A percentile compares a stretch with the other conserved stretches of the same genome.
phyloP scores from a whole-genome alignment of 495 filamentous ascomycete genomes.

The Hypoxylon rickii region DNA sequence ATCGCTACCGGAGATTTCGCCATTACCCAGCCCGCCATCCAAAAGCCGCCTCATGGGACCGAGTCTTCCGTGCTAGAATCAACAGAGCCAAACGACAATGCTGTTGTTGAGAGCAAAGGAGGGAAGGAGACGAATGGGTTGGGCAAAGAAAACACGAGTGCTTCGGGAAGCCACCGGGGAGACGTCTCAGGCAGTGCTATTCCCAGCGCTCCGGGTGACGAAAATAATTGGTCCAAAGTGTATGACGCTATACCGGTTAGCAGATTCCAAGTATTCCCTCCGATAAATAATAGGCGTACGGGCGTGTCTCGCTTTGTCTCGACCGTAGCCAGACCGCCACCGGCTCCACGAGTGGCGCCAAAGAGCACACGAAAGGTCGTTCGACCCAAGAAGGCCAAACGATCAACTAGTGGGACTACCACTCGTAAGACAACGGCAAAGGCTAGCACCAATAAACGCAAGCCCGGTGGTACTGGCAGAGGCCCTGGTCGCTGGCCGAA shows the following conservation, averaged over 20 bases:
- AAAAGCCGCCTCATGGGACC: conserved; percentile 14
- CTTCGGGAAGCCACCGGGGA: conserved; percentile 30
- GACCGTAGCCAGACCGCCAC: conserved; percentile 39
- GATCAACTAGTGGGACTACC: conserved; percentile 18
- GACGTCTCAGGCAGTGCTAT: conserved; percentile 8
- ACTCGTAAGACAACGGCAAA: conserved; percentile 37
- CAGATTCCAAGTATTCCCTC: conserved; percentile 85
- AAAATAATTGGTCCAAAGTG: conserved; percentile 43
- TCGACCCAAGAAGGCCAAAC: conserved; percentile 36
- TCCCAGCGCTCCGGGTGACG: conserved; percentile 28
- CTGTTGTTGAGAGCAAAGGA: conserved; percentile 36
- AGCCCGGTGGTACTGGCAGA: conserved; percentile 57
- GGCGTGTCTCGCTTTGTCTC: conserved; percentile 37
- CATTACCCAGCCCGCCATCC: conserved; percentile 19
- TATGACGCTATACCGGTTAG: conserved; percentile 69
- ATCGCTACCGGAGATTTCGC: conserved; percentile 42
- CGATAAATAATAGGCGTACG: conserved; percentile 58
- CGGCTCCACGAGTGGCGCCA: conserved; percentile 28
- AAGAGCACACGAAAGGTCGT: conserved; percentile 24
- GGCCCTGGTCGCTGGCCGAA: conserved; percentile 59
- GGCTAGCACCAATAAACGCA: conserved; percentile 43
- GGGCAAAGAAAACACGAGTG: conserved; percentile 37
- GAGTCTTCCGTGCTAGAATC: conserved; percentile 46
- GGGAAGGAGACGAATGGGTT: conserved; percentile 33
- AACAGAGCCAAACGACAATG: conserved; percentile 46